phyloP scores from a whole-genome alignment of 176 grass and related monocot species.

The Aegilops bicornis region DNA sequence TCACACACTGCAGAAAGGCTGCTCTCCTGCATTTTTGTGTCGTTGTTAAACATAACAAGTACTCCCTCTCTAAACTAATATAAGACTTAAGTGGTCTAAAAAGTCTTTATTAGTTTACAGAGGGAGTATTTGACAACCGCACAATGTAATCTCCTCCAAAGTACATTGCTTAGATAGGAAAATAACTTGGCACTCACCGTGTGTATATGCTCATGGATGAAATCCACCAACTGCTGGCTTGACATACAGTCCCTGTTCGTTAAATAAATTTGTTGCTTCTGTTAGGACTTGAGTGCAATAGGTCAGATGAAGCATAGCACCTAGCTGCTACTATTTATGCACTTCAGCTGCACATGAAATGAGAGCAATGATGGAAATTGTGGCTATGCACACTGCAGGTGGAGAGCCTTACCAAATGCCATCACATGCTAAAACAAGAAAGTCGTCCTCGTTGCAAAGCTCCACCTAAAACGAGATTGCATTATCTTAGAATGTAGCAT shows the following conservation, averaged over 20 bases:
- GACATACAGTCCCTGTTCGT: slow-evolving; percentile 90
- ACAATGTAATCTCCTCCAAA: background rate
- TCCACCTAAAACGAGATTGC: slow-evolving; percentile 53
- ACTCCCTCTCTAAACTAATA: no score
- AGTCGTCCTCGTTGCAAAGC: slow-evolving; percentile 69
- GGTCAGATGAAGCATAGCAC: slow-evolving; percentile 16
- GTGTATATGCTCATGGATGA: slow-evolving; percentile 81
- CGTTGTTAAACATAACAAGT: background rate
- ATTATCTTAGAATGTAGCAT: slow-evolving; percentile 26
- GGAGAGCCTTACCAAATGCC: slow-evolving; percentile 73
- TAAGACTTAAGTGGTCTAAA: no score
- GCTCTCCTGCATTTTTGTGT: slow-evolving; percentile 59
- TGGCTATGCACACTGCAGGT: slow-evolving; percentile 2
- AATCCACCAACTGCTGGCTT: slow-evolving; percentile 94
- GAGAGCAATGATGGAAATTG: background rate
- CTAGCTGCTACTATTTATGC: background rate
- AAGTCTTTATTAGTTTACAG: no score
- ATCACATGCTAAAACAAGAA: slow-evolving; percentile 85
- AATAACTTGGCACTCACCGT: slow-evolving; percentile 41
- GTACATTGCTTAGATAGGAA: background rate
- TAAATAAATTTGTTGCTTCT: slow-evolving; percentile 10
- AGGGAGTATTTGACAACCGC: no score
- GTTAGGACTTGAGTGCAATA: background rate
- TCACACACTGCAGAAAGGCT: slow-evolving; percentile 78
- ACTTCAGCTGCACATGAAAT: slow-evolving; percentile 23